Conservation (phyloP, 176 grass and related monocot species). For the Typha latifolia region DNA sequence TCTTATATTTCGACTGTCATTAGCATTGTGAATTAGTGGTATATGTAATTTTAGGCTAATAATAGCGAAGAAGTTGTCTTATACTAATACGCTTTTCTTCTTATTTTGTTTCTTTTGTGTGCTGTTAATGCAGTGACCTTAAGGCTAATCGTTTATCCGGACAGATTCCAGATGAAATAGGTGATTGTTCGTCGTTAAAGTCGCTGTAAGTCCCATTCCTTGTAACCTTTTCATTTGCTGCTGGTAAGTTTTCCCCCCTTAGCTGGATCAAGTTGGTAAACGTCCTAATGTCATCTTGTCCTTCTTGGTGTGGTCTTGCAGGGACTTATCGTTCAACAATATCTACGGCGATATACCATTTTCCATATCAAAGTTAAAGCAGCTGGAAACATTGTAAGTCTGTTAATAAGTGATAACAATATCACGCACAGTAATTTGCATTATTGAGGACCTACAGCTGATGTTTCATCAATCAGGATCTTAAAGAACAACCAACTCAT, state of each 20-base stretch:
- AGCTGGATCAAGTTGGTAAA: not conserved
- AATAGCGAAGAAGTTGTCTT: not conserved
- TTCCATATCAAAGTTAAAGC: conserved; percentile 89
- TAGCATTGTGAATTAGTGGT: not conserved
- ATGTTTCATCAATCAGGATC: conserved; percentile 37
- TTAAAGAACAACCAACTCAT: conserved; percentile 91
- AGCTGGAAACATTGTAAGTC: conserved; percentile 58
- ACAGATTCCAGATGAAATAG: conserved; percentile 96
- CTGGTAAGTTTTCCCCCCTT: not conserved
- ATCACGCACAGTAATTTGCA: not conserved
- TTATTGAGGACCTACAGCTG: not conserved
- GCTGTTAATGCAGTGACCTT: conserved; percentile 39
- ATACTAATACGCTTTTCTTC: not conserved
- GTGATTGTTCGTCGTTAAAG: conserved; percentile 61
- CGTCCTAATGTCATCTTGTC: not conserved
- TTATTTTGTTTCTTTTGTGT: not conserved
- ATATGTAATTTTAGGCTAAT: not conserved
- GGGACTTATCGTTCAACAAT: conserved; percentile 91
- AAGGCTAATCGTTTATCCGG: conserved; percentile 72
- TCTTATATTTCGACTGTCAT: not conserved
- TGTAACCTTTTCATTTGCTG: not conserved
- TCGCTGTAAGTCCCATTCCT: conserved; percentile 44
- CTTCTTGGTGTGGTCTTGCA: conserved; percentile 9
- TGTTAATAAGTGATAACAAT: conserved; percentile 7
- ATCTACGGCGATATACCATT: conserved; percentile 91